Base-by-base conservation (phyloP, 2,329 filamentous ascomycete species). In the Aureobasidium sp. region DNA sequence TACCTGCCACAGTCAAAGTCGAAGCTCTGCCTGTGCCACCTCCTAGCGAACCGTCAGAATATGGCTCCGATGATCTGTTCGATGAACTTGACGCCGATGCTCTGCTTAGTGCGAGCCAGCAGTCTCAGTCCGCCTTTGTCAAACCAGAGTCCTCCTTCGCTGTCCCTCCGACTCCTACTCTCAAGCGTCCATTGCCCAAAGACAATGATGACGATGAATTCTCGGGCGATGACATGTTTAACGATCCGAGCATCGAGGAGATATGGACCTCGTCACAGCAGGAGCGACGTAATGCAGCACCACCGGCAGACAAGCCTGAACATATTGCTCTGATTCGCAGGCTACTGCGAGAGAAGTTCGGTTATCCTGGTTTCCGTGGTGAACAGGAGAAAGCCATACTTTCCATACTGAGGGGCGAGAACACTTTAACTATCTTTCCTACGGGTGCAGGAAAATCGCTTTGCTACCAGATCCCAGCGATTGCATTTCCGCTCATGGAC, bases 331-430 rank as follows among this genome's bases (percentile, higher is more conserved):
- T 61, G 1, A 41, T 78, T 0, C 74, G 70, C n/a, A 70, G 69
- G 15, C 70, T 78, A 0, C 70, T 81, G 2, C 72, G 68, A 60
- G 68, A 75, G 36, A 70, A 68, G 5, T 81, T 81, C 66, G 75
- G 74, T 0, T 69, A 80, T 12, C 48, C 71, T 6, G 66, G 66
- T 0, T 82, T 81, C 63, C 72, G 76, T 47, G 68, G 80, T 17
- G 76, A 79, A 67, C 79, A 81, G 62, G 76, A 78, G 61, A 69
- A 72, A 12, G 79, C 74, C 0, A 79, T 81, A 62, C 69, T 73
- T 4, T 70, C 74, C 29, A 66, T 81, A 3, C 69, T 81, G 2
- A 68, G 70, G 58, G 79, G 79, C 11, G 72, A 70, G 1, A 80
- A 75, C 67, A 74, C 77, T 3, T 71, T 72, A 3, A 74, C 79